Base-by-base conservation (phyloP, 495 filamentous ascomycete species). In the Aspergillus kassunensis region DNA sequence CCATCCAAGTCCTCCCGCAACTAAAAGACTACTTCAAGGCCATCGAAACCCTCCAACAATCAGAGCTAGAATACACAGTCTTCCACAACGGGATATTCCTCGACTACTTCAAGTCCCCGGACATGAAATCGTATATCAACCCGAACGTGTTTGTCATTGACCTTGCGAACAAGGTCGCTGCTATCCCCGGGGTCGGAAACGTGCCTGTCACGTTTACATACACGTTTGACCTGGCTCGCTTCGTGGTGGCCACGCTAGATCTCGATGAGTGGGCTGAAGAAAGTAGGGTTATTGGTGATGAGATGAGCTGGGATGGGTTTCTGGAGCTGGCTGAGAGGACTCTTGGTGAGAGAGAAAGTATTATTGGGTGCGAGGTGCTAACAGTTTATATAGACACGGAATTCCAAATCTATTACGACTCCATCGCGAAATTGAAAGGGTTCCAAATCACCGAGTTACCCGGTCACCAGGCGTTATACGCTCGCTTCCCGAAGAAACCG, bases 371-470 rank as follows among this genome's bases (percentile, higher is more conserved):
- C 12, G 6, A 34, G 9, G 4, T 13, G 10, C 31, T 34, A 34
- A 34, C 31, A 27, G 4, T 12, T 30, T 3, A 34, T 3, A 11
- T 16, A 71, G 72, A 66, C 10, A 44, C 53, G 30, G 71, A 74
- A 57, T 76, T 77, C 54, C 54, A 59, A 9, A 63, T 76, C 12
- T 25, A 34, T 12, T 66, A 76, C 42, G 74, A 79, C 54, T 20
- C 23, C 18, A 8, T 70, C 0, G 72, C 74, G 30, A 73, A 70
- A 44, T 50, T 79, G 23, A 57, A 61, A 45, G 46, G 12, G 11
- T 71, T 67, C 21, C 51, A 72, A 33, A 51, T 65, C 5, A 74
- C 73, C 3, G 73, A 76, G 50, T 56, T 79, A n/a, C 73, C 74
- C 0, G 40, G 48, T 1, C 68, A 78, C 7, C 43, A 36, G 0